Evolutionary conservation across 116 monocot species (phyloP).

Genomic region (Thalassia testudinum): DNA sequence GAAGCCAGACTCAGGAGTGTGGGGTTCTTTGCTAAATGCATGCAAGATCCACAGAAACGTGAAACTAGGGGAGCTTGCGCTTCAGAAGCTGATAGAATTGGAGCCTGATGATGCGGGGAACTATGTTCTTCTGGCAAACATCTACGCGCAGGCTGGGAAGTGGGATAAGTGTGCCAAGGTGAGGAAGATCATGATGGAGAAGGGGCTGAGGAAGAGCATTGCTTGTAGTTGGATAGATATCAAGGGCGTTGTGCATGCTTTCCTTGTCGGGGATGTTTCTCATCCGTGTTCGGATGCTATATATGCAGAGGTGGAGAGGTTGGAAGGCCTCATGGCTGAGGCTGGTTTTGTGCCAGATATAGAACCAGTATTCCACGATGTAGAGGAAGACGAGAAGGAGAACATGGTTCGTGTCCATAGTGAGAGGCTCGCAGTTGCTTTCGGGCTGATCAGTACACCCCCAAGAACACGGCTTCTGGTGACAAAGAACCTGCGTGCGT

Average conservation of each 20-base stretch:
- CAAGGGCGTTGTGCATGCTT: slow-evolving; percentile 30
- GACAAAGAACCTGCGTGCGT: slow-evolving; percentile 46
- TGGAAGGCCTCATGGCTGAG: slow-evolving; percentile 40
- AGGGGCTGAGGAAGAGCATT: slow-evolving; percentile 45
- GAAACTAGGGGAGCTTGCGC: slow-evolving; percentile 30
- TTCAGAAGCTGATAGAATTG: slow-evolving; percentile 38
- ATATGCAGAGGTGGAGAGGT: slow-evolving; percentile 27
- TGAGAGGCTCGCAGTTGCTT: slow-evolving; percentile 57
- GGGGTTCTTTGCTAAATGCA: slow-evolving; percentile 46
- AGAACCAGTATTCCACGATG: slow-evolving; percentile 37
- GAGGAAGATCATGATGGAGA: slow-evolving; percentile 31
- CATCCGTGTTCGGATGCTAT: slow-evolving; percentile 15
- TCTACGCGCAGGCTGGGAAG: slow-evolving; percentile 39
- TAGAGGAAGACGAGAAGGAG: slow-evolving; percentile 49
- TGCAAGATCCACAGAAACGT: slow-evolving; percentile 38
- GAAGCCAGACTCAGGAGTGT: slow-evolving; percentile 39
- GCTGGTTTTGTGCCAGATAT: slow-evolving; percentile 43
- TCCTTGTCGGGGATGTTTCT: slow-evolving; percentile 25
- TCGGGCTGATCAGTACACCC: slow-evolving; percentile 46
- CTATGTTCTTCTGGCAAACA: slow-evolving; percentile 48
- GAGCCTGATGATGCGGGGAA: slow-evolving; percentile 50
- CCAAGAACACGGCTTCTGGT: slow-evolving; percentile 43
- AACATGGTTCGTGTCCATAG: slow-evolving; percentile 55
- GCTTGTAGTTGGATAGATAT: slow-evolving; percentile 57
- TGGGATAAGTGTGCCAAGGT: slow-evolving; percentile 32